A percentile compares a stretch with the other conserved stretches of the same genome.
phyloP scores from a whole-genome alignment of 2,329 filamentous ascomycete genomes.

The Phoma sp. region DNA sequence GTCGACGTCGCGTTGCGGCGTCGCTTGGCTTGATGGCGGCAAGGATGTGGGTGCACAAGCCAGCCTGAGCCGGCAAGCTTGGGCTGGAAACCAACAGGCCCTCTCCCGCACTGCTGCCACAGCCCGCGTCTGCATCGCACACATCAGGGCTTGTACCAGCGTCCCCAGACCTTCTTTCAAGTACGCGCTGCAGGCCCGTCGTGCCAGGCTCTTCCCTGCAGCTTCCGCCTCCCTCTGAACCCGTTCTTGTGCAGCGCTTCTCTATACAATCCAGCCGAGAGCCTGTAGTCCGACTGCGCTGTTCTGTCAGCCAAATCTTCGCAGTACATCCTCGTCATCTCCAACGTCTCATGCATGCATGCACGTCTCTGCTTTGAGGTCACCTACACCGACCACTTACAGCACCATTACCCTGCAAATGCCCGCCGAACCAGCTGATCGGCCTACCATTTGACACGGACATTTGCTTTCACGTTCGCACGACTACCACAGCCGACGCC shows the following conservation, averaged over 20 bases:
- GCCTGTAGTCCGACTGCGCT: constrained; percentile 32
- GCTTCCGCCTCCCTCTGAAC: constrained; percentile 28
- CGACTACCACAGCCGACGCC: constrained; percentile 25
- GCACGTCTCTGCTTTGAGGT: constrained; percentile 42
- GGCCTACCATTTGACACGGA: constrained; percentile 38
- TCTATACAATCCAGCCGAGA: constrained; percentile 25
- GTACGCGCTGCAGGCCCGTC: constrained; percentile 44
- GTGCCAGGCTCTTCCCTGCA: constrained; percentile 43
- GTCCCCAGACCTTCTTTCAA: constrained; percentile 43
- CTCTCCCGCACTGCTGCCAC: constrained; percentile 42
- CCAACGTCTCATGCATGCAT: constrained; percentile 48
- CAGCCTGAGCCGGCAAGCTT: constrained; percentile 34
- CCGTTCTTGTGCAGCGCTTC: constrained; percentile 31
- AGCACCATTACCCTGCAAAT: constrained; percentile 41
- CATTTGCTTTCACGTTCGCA: constrained; percentile 32
- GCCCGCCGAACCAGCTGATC: constrained; percentile 34
- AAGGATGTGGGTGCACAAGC: constrained; percentile 36
- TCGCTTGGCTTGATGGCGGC: constrained; percentile 37
- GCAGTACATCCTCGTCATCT: constrained; percentile 33
- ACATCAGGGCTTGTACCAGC: constrained; percentile 41
- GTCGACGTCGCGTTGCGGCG: constrained; percentile 31
- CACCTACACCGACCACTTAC: constrained; percentile 40
- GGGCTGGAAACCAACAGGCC: constrained; percentile 41
- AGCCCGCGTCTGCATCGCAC: constrained; percentile 42
- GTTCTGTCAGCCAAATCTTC: constrained; percentile 39